Evolutionary conservation across 305 asterid species (phyloP).

Genomic region (Fraxinus ornus): DNA sequence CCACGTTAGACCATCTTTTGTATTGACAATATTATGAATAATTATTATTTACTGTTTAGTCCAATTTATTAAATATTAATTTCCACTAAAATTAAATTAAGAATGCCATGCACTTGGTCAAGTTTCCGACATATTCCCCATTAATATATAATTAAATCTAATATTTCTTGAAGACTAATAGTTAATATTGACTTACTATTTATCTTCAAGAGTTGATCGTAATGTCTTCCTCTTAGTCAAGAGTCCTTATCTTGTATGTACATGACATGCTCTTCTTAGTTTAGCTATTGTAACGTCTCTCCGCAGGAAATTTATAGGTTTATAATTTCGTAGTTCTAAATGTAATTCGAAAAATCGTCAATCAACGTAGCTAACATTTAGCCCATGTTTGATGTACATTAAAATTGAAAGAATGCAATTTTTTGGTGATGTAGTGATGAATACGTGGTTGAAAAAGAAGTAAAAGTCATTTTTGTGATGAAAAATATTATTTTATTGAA

Average conservation of each 20-base stretch:
- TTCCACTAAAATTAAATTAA: not conserved
- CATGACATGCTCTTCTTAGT: no score
- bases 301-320: not conserved
- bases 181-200: not conserved
- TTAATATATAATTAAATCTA: no score
- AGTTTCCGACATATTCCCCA: not conserved
- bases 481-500: no score
- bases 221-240: not conserved
- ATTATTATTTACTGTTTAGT: not conserved
- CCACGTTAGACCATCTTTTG: not conserved
- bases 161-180: no score
- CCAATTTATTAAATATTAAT: not conserved
- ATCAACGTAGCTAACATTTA: no score
- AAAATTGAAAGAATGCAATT: no score
- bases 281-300: not conserved
- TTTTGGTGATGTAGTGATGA: no score
- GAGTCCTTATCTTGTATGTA: not conserved
- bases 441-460: no score
- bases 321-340: no score
- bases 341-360: no score
- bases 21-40: not conserved
- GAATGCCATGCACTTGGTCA: not conserved
- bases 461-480: no score
- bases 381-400: no score
- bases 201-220: not conserved